Percentiles rank a stretch among this genome's conserved stretches.
These are phyloP conservation scores for Rhizodiscina lignyota DNA, from an alignment of 495 filamentous ascomycete genomes.

Conservation along the genomic window DNA sequence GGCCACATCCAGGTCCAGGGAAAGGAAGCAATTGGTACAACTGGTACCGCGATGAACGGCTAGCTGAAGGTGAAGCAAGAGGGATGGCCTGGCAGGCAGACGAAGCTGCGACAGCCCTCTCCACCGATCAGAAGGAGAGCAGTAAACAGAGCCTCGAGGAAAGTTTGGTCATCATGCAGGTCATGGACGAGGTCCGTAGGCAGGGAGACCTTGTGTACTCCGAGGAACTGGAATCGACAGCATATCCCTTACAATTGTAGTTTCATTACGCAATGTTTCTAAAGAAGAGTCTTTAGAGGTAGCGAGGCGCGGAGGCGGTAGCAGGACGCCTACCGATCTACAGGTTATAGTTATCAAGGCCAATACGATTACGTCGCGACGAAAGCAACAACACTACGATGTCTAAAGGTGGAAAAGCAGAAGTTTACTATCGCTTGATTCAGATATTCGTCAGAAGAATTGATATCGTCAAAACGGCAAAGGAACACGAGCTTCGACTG, in stretches of 20 bases:
- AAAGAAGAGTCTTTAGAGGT: too few relatives aligned
- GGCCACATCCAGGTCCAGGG: conserved; percentile 36
- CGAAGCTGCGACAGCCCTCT: conserved; percentile 66
- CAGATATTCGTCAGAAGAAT: too few relatives aligned
- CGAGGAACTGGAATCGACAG: conserved; percentile 59
- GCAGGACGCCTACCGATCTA: too few relatives aligned
- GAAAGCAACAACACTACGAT: too few relatives aligned
- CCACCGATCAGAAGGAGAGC: conserved; percentile 71
- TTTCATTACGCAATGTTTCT: too few relatives aligned
- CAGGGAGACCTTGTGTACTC: conserved; percentile 68
- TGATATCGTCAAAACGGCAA: too few relatives aligned
- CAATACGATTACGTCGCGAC: too few relatives aligned
- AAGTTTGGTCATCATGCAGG: conserved; percentile 81
- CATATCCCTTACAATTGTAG: conserved; percentile 42
- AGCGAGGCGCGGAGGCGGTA: too few relatives aligned
- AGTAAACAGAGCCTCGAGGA: conserved; percentile 57
- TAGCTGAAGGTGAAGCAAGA: conserved; percentile 17
- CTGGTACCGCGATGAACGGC: not conserved
- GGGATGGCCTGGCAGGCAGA: conserved; percentile 96
- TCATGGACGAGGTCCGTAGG: conserved; percentile 76
- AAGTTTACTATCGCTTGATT: too few relatives aligned
- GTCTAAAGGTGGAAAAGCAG: too few relatives aligned
- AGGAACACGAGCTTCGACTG: too few relatives aligned
- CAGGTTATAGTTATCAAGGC: too few relatives aligned
- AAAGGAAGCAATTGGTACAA: not conserved